These are phyloP conservation scores for Boletus tylopilopsis DNA, from an alignment of 768 basidiomycete species.

Conservation along the genomic window DNA sequence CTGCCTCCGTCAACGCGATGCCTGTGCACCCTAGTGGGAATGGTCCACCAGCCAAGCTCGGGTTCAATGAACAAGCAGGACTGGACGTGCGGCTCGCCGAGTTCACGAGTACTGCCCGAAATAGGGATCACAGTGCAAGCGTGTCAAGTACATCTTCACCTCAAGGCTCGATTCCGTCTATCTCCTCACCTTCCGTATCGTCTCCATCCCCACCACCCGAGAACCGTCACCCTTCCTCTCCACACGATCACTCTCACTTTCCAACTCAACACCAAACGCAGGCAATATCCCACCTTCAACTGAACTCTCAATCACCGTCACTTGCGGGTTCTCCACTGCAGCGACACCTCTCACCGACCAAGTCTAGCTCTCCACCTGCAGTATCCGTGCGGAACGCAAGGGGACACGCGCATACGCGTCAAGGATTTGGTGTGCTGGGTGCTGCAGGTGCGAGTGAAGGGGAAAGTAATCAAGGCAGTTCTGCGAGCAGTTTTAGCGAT, in stretches of 20 bases:
- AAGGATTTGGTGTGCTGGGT: conserved; percentile 41
- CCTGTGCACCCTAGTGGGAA: conserved; percentile 1
- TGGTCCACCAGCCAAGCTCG: conserved; percentile 29
- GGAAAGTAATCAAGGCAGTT: conserved; percentile 64
- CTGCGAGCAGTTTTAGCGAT: conserved; percentile 83
- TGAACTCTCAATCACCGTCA: conserved; percentile 15
- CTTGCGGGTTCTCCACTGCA: conserved; percentile 36
- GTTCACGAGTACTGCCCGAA: conserved; percentile 31
- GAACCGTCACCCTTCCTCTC: conserved; percentile 30
- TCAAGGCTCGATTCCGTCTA: conserved; percentile 76
- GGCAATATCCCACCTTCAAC: conserved; percentile 7
- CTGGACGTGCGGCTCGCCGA: conserved; percentile 38
- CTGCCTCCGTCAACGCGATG: conserved; percentile 9
- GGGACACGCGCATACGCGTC: conserved; percentile 46
- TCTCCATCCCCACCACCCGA: conserved; percentile 39
- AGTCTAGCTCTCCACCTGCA: conserved; percentile 61
- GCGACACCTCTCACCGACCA: conserved; percentile 48
- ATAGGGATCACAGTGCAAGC: conserved; percentile 62
- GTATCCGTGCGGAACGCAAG: conserved; percentile 52
- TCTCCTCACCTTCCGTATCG: conserved; percentile 66
- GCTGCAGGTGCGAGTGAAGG: conserved; percentile 45
- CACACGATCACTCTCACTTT: conserved; percentile 1
- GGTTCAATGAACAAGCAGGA: conserved; percentile 14
- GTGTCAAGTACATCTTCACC: conserved; percentile 72
- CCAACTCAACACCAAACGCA: conserved; percentile 8